Percentiles rank a stretch among this genome's conserved stretches.
Conservation (phyloP, 176 grass and related monocot genomes). For the Musa acuminata region DNA sequence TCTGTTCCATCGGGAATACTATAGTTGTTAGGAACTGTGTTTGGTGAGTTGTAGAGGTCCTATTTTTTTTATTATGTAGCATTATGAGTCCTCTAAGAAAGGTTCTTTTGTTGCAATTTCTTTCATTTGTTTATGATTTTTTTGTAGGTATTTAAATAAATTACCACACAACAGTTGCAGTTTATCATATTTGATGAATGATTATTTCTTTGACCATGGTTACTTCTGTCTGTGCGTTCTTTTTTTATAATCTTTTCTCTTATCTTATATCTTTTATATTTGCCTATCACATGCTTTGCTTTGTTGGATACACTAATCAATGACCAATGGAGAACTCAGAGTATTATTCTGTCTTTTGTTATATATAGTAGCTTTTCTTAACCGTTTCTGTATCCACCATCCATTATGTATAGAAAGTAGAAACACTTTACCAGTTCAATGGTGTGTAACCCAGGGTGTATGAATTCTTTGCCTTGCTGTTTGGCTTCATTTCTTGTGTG, state of each 20-base stretch:
- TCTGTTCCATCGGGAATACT: not conserved
- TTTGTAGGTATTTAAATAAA: too few species aligned
- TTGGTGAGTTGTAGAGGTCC: not conserved
- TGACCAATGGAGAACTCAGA: not conserved
- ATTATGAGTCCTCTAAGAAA: not conserved
- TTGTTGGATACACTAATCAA: not conserved
- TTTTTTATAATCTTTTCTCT: not conserved
- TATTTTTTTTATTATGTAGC: not conserved
- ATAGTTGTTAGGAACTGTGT: not conserved
- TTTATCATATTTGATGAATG: not conserved
- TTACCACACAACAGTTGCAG: too few species aligned
- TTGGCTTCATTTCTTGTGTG: not conserved
- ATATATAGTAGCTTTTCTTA: not conserved
- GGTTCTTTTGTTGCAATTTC: not conserved
- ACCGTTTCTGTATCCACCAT: not conserved
- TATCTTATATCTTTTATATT: not conserved
- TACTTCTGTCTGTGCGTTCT: not conserved
- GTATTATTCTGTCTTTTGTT: not conserved
- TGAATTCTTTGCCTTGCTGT: not conserved
- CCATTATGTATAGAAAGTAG: not conserved
- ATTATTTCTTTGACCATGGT: not conserved
- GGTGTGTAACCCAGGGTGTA: not conserved
- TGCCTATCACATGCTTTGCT: not conserved
- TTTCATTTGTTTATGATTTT: too few species aligned
- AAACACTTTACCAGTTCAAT: not conserved